A percentile compares a stretch with the other conserved stretches of the same genome.
Evolutionary conservation across 495 filamentous ascomycete genomes (phyloP).

Genomic region (Podospora pseudocomata): DNA sequence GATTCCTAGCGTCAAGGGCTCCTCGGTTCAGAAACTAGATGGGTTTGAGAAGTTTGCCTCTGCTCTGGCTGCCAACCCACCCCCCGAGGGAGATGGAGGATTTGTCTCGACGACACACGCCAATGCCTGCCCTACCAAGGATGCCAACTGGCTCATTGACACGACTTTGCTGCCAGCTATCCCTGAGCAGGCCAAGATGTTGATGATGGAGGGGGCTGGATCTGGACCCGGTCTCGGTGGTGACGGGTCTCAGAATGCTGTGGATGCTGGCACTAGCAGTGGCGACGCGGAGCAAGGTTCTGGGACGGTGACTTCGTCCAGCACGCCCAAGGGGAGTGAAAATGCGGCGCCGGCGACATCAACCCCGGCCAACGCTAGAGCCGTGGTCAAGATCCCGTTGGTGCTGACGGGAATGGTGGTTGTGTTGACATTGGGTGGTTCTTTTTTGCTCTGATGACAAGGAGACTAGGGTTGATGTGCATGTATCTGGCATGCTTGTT

Average conservation of each 20-base stretch:
- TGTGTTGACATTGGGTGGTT: slow-evolving; percentile 39
- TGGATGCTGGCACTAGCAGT: slow-evolving; percentile 52
- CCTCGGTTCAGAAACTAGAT: slow-evolving; percentile 47
- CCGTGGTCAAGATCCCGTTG: slow-evolving; percentile 54
- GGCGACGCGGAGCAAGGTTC: slow-evolving; percentile 62
- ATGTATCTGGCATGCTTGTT: slow-evolving; percentile 7
- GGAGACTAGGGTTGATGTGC: neutral
- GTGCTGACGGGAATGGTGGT: slow-evolving; percentile 52
- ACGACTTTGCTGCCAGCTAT: slow-evolving; percentile 66
- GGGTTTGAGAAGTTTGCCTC: slow-evolving; percentile 63
- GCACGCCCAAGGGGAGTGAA: slow-evolving; percentile 25
- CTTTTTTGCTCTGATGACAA: slow-evolving; percentile 60
- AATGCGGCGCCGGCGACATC: slow-evolving; percentile 16
- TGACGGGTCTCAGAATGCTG: slow-evolving; percentile 66
- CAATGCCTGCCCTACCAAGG: slow-evolving; percentile 64
- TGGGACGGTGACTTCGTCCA: slow-evolving; percentile 45
- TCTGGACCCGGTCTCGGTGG: slow-evolving; percentile 67
- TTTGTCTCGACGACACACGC: slow-evolving; percentile 65
- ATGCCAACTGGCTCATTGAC: slow-evolving; percentile 70
- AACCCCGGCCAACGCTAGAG: slow-evolving; percentile 36
- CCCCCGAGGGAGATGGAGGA: slow-evolving; percentile 71
- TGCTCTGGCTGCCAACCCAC: slow-evolving; percentile 58
- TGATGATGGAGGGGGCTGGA: slow-evolving; percentile 71
- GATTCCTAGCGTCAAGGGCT: slow-evolving; percentile 46
- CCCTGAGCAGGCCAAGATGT: slow-evolving; percentile 58